phyloP scores from a whole-genome alignment of 768 basidiomycete species.

The Steccherinum ochraceum region DNA sequence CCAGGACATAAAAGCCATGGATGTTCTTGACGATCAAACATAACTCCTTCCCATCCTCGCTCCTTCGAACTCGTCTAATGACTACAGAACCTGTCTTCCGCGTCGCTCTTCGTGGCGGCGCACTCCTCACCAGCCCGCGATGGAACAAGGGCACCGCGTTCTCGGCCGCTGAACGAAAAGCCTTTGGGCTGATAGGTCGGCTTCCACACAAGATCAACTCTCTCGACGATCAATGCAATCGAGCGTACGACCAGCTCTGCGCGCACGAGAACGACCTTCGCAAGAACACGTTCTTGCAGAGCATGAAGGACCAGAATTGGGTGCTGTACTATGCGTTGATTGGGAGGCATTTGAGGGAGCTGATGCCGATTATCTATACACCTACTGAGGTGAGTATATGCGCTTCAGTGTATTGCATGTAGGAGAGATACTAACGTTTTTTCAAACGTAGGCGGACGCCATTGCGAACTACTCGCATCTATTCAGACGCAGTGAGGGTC shows the following conservation, averaged over 20 bases:
- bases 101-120: slow-evolving; percentile 55
- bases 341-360: slow-evolving; percentile 36
- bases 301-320: slow-evolving; percentile 75
- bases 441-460: slow-evolving; percentile 57
- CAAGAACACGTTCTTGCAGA: slow-evolving; percentile 75
- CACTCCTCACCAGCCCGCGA: slow-evolving; percentile 56
- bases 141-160: slow-evolving; percentile 84
- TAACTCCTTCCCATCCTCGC: too few species aligned
- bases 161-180: slow-evolving; percentile 55
- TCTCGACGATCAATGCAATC: slow-evolving; percentile 68
- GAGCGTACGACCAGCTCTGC: slow-evolving; percentile 64
- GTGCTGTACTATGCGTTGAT: slow-evolving; percentile 70
- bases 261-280: slow-evolving; percentile 32
- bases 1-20: too few species aligned
- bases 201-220: slow-evolving; percentile 34
- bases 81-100: slow-evolving; percentile 17
- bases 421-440: too few species aligned
- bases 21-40: too few species aligned
- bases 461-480: slow-evolving; percentile 82
- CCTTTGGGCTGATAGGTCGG: slow-evolving; percentile 50
- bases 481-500: slow-evolving; percentile 71
- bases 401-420: neutral
- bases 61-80: too few species aligned
- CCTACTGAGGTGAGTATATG: slow-evolving; percentile 63
- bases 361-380: slow-evolving; percentile 72